Evolutionary conservation across 306 rosid genomes (phyloP), one percentile per base, ranked within the genome.

Genomic region (Prinsepia uniflora): DNA sequence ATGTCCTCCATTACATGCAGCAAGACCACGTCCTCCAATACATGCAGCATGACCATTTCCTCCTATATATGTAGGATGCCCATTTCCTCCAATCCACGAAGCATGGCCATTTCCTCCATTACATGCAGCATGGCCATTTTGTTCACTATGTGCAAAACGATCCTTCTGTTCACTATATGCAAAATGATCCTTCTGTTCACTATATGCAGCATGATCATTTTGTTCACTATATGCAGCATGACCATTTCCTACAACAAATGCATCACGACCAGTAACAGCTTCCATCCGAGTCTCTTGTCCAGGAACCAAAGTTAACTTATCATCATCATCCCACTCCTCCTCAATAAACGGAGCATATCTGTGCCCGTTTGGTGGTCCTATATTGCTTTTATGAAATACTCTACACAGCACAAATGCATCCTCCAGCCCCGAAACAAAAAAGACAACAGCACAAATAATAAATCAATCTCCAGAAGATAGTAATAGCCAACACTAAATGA

Each of bases 331-430:
- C 99, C 99, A 95, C 72, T 95, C 99, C 79, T 91, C 96, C 83
- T 95, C 99, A 60, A 95, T 44, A 77, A 95, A 95, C 77, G 99
- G 97, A 0, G 99, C 99, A 87, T 94, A 94, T 0, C 99, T 91
- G 73, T 94, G 97, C 76, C 99, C 97, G 78, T 88, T 94, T 0
- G 99, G 99, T 58, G 99, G 99, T 58, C 99, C 97, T 50, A 94
- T 91, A 84, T 95, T 95, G 84, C 90, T 95, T 84, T 91, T 95
- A 87, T 91, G 99, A 86, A 95, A 95, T 39, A 95, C 97, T 85
- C 99, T 87, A 88, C 97, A 91, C 72, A 95, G 81, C 67, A 95
- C 99, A 85, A 74, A 95, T 4, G 96, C 96, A 82, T 91, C 97
- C 99, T 95, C 85, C 84, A 84, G 90, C 87, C 50, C 70, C 80